phyloP scores from a whole-genome alignment of 805 yeast genomes.

The Cyberlindnera petersonii region DNA sequence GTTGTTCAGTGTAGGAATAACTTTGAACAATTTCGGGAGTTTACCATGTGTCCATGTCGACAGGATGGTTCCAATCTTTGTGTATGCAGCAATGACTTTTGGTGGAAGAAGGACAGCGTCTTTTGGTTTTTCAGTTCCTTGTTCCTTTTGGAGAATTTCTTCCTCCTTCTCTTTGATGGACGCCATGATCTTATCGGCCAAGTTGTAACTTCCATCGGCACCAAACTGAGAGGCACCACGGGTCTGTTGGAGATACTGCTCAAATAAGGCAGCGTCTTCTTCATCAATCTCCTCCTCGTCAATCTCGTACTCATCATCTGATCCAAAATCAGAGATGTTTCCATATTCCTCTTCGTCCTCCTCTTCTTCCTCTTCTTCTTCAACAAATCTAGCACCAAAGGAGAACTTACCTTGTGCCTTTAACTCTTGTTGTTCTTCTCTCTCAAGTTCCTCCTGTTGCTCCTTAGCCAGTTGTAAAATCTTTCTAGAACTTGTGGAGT shows the following conservation, averaged over 20 bases:
- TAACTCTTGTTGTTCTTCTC: conserved; percentile 45
- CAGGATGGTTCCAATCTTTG: conserved; percentile 83
- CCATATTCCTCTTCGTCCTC: conserved; percentile 36
- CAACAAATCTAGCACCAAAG: conserved; percentile 38
- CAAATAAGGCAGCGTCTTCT: conserved; percentile 80
- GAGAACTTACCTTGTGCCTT: conserved; percentile 28
- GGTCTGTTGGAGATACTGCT: conserved; percentile 57
- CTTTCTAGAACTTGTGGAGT: conserved; percentile 77
- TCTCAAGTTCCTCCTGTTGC: conserved; percentile 87
- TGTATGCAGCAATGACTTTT: conserved; percentile 91
- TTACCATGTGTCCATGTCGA: conserved; percentile 93
- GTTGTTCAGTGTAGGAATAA: conserved; percentile 84
- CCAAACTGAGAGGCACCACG: conserved; percentile 32
- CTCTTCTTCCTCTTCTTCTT: conserved; percentile 43
- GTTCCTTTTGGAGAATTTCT: conserved; percentile 29
- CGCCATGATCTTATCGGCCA: conserved; percentile 93
- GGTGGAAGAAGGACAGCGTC: conserved; percentile 91
- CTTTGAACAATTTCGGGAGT: conserved; percentile 93
- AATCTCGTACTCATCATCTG: conserved; percentile 49
- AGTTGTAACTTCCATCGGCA: conserved; percentile 47
- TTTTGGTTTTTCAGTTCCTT: conserved; percentile 37
- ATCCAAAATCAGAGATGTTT: conserved; percentile 46
- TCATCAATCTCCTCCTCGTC: conserved; percentile 67
- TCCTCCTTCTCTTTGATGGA: conserved; percentile 74
- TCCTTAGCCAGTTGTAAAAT: conserved; percentile 86